Evolutionary conservation across 371 early-diverging fungal genomes (phyloP).

Genomic region (Choanephora cucurbitarum): DNA sequence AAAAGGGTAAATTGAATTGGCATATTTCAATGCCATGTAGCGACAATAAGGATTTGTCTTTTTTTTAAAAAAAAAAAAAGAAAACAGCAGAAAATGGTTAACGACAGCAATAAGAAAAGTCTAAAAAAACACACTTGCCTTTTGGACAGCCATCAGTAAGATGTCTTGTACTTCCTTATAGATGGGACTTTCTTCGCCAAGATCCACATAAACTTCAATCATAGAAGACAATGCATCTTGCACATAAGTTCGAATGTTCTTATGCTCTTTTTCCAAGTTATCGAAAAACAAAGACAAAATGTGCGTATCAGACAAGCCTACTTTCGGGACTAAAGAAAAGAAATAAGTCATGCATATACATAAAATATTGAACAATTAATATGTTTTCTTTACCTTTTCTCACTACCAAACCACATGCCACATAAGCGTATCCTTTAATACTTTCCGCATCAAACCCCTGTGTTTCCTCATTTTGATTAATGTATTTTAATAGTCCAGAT

Average conservation of each 20-base stretch:
- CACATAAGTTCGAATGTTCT: conserved; percentile 72
- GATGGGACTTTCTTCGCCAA: conserved; percentile 33
- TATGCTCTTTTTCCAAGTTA: conserved; percentile 63
- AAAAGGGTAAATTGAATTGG: conserved; percentile 76
- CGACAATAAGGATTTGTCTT: conserved; percentile 42
- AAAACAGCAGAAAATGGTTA: neutral
- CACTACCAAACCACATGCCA: conserved; percentile 76
- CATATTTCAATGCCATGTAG: conserved; percentile 73
- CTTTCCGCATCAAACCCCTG: conserved; percentile 61
- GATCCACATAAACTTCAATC: conserved; percentile 68
- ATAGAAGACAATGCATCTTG: conserved; percentile 83
- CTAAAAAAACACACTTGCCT: conserved; percentile 50
- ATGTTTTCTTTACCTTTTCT: conserved; percentile 62
- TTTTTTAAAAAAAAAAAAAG: neutral
- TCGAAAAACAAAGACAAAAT: conserved; percentile 71
- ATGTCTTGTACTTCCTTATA: conserved; percentile 54
- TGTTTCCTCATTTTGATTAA: conserved; percentile 55
- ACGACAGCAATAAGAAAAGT: neutral
- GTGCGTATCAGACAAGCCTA: conserved; percentile 60
- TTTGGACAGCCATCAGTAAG: conserved; percentile 60
- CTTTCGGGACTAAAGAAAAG: conserved; percentile 56
- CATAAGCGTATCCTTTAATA: conserved; percentile 84
- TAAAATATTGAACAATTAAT: too few species aligned
- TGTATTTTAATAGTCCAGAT: conserved; percentile 72
- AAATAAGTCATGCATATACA: neutral